Percentiles rank a stretch among this genome's conserved stretches.
Evolutionary conservation across 2,329 filamentous ascomycete species (phyloP).

Genomic region (Beauveria medogensis): DNA sequence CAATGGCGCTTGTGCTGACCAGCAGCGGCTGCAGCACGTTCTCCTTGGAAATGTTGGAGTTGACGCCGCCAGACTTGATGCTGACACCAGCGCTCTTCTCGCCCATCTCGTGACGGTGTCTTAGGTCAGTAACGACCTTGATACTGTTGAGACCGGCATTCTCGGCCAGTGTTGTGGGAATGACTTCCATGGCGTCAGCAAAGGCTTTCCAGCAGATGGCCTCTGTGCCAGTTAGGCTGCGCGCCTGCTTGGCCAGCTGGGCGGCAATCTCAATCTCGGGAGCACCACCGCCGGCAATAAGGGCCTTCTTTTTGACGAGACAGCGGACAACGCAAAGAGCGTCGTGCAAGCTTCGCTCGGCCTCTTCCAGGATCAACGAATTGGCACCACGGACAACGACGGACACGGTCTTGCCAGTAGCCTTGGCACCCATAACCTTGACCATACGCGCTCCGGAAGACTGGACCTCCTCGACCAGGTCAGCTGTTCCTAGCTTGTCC

Average conservation of each 20-base stretch:
- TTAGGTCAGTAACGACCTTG: conserved; percentile 93
- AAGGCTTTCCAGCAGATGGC: conserved; percentile 99
- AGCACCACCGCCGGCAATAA: conserved; percentile 93
- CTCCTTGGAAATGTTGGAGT: conserved; percentile 93
- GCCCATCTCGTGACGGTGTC: conserved; percentile 88
- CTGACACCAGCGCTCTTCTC: conserved; percentile 95
- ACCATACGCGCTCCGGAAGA: conserved; percentile 84
- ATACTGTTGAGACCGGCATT: conserved; percentile 97
- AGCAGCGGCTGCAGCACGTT: conserved; percentile 93
- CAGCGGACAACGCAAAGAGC: conserved; percentile 96
- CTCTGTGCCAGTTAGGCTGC: conserved; percentile 81
- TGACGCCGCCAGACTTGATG: conserved; percentile 95
- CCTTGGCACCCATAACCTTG: conserved; percentile 87
- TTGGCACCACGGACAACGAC: conserved; percentile 94
- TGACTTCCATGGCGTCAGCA: conserved; percentile 92
- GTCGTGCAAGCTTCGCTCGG: conserved; percentile 92
- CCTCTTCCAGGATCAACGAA: conserved; percentile 88
- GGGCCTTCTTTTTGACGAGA: conserved; percentile 98
- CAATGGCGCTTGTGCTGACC: conserved; percentile 94
- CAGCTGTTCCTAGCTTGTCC: conserved; percentile 91
- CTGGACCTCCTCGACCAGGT: conserved; percentile 87
- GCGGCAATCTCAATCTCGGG: conserved; percentile 95
- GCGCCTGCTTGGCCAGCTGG: conserved; percentile 71
- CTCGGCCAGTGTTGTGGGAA: conserved; percentile 92
- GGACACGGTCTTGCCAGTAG: conserved; percentile 79